Evolutionary conservation across 2,329 filamentous ascomycete species (phyloP), one percentile per base, ranked within the genome.

Genomic region (Penicillium crustosum): DNA sequence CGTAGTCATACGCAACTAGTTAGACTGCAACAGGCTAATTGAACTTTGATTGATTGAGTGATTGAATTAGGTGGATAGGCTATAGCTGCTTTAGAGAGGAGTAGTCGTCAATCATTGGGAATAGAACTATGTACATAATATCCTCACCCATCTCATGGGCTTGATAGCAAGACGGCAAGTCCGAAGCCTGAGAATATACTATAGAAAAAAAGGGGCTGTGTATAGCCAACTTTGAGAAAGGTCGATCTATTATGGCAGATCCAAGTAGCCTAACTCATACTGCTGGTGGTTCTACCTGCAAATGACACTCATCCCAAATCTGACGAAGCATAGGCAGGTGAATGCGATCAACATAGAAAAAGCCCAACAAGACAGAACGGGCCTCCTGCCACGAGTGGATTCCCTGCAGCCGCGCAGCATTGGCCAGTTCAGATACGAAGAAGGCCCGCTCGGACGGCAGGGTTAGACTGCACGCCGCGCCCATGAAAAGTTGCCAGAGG

Each of bases 401-500:
- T 12, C 69, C 69, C 9, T 72, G 66, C 17, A 66, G 49, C 13
- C 64, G 58, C 4, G 71, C 59, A 2, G 71, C 71, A 2, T 64
- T 55, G 4, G 69, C 68, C 25, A 76, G 51, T 49, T 73, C 69
- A 9, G 62, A 61, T 27, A 75, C 61, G 49, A 75, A 76, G 39
- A 70, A 76, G 2, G 61, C 53, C 23, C 69, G 68, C 48, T 73
- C 70, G 2, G 55, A 50, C 2, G 64, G 65, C 45, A 71, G 49
- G 23, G 63, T 45, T 44, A 67, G 66, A 50, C 69, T 70, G 62
- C 69, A 73, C 13, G 70, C 68, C 7, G 65, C 65, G 42, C 73
- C 74, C 25, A 73, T 66, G 57, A 76, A 75, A 8, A 75, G 65
- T 7, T 73, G 50, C 74, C 74, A 76, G 52, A 75, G 67, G 29